These are phyloP conservation scores for Raffaelea ambrosiae DNA, from an alignment of 2,329 filamentous ascomycete genomes.

Conservation along the genomic window DNA sequence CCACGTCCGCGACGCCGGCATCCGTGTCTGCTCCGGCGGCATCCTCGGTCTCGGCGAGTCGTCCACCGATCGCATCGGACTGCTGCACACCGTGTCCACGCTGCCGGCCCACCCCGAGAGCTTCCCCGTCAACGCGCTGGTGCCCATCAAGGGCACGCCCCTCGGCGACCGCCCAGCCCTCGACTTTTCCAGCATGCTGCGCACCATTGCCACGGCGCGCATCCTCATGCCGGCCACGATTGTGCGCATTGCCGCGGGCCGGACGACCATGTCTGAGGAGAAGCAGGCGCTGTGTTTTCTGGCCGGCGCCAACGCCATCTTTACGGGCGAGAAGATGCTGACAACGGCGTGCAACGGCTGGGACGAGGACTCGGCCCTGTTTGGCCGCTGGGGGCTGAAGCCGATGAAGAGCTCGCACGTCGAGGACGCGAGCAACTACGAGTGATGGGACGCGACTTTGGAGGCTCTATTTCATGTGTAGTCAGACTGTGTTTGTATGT, in stretches of 20 bases:
- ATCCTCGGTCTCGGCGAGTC: slow-evolving; percentile 81
- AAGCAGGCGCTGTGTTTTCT: slow-evolving; percentile 85
- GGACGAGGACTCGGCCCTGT: slow-evolving; percentile 81
- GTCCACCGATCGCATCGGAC: slow-evolving; percentile 68
- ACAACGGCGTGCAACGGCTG: slow-evolving; percentile 87
- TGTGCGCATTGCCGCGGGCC: slow-evolving; percentile 75
- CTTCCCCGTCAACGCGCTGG: slow-evolving; percentile 84
- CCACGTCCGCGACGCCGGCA: slow-evolving; percentile 75
- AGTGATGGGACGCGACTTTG: no score
- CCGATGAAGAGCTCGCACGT: slow-evolving; percentile 61
- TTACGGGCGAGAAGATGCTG: slow-evolving; percentile 88
- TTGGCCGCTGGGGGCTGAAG: slow-evolving; percentile 70
- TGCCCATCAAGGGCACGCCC: slow-evolving; percentile 85
- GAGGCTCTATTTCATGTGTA: no score
- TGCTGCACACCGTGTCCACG: slow-evolving; percentile 75
- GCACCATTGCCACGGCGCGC: slow-evolving; percentile 76
- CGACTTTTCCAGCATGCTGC: slow-evolving; percentile 67
- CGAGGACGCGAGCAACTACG: no score
- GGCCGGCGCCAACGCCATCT: slow-evolving; percentile 89
- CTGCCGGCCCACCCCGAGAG: slow-evolving; percentile 78
- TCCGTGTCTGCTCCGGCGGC: slow-evolving; percentile 84
- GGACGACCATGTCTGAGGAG: slow-evolving; percentile 78
- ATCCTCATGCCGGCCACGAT: slow-evolving; percentile 79
- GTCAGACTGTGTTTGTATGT: no score
- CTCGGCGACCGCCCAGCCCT: slow-evolving; percentile 66